Percentiles rank a stretch among this genome's conserved stretches.
Evolutionary conservation across 192 early-diverging fungal species (phyloP).

Genomic region (Backusella westeae): DNA sequence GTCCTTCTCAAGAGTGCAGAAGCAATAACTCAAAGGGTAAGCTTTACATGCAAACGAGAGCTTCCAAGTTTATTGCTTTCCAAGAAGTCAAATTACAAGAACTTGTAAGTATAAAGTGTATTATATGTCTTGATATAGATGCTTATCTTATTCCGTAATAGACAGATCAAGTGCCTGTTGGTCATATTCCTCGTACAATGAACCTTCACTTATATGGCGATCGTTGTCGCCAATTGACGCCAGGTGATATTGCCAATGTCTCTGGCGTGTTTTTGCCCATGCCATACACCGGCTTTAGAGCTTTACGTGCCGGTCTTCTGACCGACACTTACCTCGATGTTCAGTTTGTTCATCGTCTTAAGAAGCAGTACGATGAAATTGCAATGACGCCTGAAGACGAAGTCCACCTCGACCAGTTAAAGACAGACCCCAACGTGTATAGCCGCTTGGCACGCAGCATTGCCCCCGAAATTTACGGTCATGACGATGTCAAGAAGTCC

Average conservation of each 20-base stretch:
- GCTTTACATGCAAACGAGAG: conserved; percentile 88
- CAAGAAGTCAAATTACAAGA: conserved; percentile 98
- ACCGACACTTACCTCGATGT: conserved; percentile 95
- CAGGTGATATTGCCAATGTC: conserved; percentile 85
- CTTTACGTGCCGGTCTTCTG: conserved; percentile 85
- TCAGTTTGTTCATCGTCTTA: conserved; percentile 81
- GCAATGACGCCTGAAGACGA: conserved; percentile 53
- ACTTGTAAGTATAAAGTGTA: conserved; percentile 51
- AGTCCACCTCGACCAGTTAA: conserved; percentile 55
- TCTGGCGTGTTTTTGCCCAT: conserved; percentile 89
- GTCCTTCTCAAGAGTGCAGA: conserved; percentile 76
- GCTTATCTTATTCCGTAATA: not conserved
- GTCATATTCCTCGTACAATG: conserved; percentile 96
- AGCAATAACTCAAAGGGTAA: conserved; percentile 78
- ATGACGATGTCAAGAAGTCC: conserved; percentile 92
- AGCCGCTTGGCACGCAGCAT: conserved; percentile 70
- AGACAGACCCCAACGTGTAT: conserved; percentile 72
- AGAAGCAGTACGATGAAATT: conserved; percentile 91
- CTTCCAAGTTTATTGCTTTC: conserved; percentile 89
- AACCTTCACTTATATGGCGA: conserved; percentile 86
- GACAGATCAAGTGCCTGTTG: conserved; percentile 98
- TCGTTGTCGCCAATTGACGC: conserved; percentile 74
- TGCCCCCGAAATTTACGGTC: conserved; percentile 90
- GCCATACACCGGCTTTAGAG: conserved; percentile 91
- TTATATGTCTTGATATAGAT: not conserved